These are phyloP conservation scores for Moesziomyces parantarcticus DNA, from an alignment of 1,284 basidiomycete genomes.

Conservation along the genomic window DNA sequence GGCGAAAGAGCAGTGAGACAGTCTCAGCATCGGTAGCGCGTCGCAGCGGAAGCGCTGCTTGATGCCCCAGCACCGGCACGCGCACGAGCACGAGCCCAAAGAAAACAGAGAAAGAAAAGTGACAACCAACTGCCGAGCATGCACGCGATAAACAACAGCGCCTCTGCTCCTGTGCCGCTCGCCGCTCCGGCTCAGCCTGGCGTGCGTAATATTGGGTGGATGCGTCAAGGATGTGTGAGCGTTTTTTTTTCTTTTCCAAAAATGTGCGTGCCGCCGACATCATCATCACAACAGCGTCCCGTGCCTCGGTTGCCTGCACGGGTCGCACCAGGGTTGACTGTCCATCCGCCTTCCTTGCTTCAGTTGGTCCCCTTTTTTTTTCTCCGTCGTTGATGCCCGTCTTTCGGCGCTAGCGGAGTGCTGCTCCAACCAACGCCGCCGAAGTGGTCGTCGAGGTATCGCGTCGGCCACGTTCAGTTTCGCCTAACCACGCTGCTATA, in stretches of 20 bases:
- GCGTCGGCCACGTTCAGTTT: neutral
- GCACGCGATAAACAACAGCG: neutral
- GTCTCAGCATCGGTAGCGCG: neutral
- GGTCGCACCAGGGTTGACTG: neutral
- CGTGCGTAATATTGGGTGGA: neutral
- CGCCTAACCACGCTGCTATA: neutral
- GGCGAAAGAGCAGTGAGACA: neutral
- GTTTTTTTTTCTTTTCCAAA: too few relatives aligned
- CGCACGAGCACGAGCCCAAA: neutral
- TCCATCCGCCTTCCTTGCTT: neutral
- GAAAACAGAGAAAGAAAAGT: too few relatives aligned
- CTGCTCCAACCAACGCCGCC: too few relatives aligned
- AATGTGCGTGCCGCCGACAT: neutral
- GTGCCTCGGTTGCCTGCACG: neutral
- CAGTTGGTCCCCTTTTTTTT: neutral
- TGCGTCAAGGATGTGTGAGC: neutral
- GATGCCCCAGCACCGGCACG: too few relatives aligned
- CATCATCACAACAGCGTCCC: neutral
- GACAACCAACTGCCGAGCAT: neutral
- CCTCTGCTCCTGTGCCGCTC: too few relatives aligned
- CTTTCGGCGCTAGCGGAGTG: neutral
- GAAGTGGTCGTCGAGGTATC: too few relatives aligned
- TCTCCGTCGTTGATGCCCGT: neutral
- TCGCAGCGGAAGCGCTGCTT: too few relatives aligned
- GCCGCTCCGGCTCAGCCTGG: too few relatives aligned